Evolutionary conservation across 306 rosid genomes (phyloP).

Genomic region (Echinosophora koreensis): DNA sequence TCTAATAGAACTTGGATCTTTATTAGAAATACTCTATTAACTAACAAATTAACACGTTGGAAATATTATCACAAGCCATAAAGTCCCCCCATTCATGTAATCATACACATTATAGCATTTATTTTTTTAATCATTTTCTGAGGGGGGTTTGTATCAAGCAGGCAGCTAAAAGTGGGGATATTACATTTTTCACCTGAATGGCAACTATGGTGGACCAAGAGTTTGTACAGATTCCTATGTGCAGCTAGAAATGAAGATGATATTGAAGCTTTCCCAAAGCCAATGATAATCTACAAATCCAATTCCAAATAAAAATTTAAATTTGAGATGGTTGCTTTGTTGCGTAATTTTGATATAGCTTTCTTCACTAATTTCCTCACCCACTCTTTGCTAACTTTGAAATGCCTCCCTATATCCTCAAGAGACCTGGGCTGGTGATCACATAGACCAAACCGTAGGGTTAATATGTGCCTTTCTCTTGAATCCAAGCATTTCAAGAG

Average conservation of each 20-base stretch:
- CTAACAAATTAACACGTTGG: too few relatives aligned
- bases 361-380: slow-evolving; percentile 78
- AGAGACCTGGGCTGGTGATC: slow-evolving; percentile 75
- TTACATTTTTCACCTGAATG: not conserved
- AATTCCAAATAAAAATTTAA: slow-evolving; percentile 65
- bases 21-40: too few relatives aligned
- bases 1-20: too few relatives aligned
- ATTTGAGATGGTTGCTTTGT: slow-evolving; percentile 52
- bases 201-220: not conserved
- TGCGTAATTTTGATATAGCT: slow-evolving; percentile 66
- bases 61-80: too few relatives aligned
- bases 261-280: slow-evolving; percentile 42
- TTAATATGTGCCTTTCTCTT: slow-evolving; percentile 76
- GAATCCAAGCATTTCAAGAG: slow-evolving; percentile 70
- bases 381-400: slow-evolving; percentile 70
- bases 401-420: slow-evolving; percentile 73
- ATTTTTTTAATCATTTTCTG: too few relatives aligned
- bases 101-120: too few relatives aligned
- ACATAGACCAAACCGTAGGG: slow-evolving; percentile 75
- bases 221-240: not conserved
- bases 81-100: too few relatives aligned
- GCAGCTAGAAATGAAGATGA: slow-evolving; percentile 18
- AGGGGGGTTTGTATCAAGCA: too few relatives aligned
- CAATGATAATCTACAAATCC: slow-evolving; percentile 44
- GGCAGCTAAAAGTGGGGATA: too few relatives aligned